Evolutionary conservation across 1,284 basidiomycete genomes (phyloP), one percentile per base, ranked within the genome.

Genomic region (Sanguinoderma infundibulare): DNA sequence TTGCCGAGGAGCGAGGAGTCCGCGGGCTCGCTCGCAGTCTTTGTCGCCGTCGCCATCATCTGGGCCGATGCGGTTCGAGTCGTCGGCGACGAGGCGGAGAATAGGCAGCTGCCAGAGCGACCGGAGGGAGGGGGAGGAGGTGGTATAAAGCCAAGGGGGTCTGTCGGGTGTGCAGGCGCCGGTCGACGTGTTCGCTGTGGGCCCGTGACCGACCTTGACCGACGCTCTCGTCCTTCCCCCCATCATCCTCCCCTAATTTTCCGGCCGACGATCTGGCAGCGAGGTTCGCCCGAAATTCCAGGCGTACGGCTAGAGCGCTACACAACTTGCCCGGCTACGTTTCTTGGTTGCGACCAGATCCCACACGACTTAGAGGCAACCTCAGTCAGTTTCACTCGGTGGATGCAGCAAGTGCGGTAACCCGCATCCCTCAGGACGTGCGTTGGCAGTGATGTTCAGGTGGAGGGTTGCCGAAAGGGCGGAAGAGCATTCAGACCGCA

Each of bases 1-100:
- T 84, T 86, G 70, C 80, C 79, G 59, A 86, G 77, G 53, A 85
- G 66, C 20, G 78, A 78, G 20, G 66, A 65, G 47, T 73, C 72
- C 26, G 63, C 67, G 20, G 70, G 59, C 47, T 66, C 66, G n/a
- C 66, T 65, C 26, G 50, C 50, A 42, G 64, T 64, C 36, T 63
- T 59, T 22, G 62, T 65, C 58, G 63, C 60, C 39, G 64, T 68
- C 44, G 67, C 64, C 69, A 71, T 69, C 56, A 38, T 54, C 47
- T n/a, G 38, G 17, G 53, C 26, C 34, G 49, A 40, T 28, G 15
- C 20, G n/a, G 40, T 35, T 15, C 47, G 26, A 28, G 51, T 54
- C 56, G 65, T 44, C 59, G 61, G 28, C 22, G 60, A 59, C 59
- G 55, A 47, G 44, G 54, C 53, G 56, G 36, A 53, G 51, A 46